A percentile compares a stretch with the other conserved stretches of the same genome.
These are phyloP conservation scores for Magnolia sinica DNA, from an alignment of 164 flowering plant genomes.

Conservation along the genomic window DNA sequence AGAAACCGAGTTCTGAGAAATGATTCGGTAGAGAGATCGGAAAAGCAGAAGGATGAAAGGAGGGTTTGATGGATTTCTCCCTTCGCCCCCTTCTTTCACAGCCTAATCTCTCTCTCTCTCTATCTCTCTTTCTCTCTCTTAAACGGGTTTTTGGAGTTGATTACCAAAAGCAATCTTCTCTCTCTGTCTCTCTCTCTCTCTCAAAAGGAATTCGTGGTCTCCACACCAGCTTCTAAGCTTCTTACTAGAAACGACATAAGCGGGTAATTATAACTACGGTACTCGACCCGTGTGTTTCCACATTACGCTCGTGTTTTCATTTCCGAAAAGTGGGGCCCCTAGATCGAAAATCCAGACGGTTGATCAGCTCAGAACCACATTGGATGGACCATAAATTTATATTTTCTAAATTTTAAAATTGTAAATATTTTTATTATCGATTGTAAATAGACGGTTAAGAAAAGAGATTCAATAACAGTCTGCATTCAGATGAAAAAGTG, in stretches of 20 bases:
- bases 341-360: background rate
- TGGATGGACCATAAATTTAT: too few relatives aligned
- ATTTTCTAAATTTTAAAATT: too few relatives aligned
- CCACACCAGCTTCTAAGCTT: constrained; percentile 2
- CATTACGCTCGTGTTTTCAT: background rate
- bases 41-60: background rate
- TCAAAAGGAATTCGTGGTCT: constrained; percentile 1
- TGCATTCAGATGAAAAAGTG: too few relatives aligned
- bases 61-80: background rate
- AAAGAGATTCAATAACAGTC: too few relatives aligned
- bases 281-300: background rate
- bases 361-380: background rate
- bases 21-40: constrained; percentile 2
- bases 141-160: too few relatives aligned
- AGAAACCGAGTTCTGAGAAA: background rate
- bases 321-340: background rate
- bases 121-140: constrained; percentile 7
- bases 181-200: constrained; percentile 1
- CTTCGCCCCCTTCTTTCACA: constrained; percentile 2
- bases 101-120: constrained; percentile 4
- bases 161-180: background rate
- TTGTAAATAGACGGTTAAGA: too few relatives aligned
- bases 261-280: background rate
- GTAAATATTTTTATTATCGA: too few relatives aligned
- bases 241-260: background rate